Percentiles rank a stretch among this genome's conserved stretches.
phyloP scores from a whole-genome alignment of 129 eudicot genomes.

The carrot (Daucus carota) region DNA sequence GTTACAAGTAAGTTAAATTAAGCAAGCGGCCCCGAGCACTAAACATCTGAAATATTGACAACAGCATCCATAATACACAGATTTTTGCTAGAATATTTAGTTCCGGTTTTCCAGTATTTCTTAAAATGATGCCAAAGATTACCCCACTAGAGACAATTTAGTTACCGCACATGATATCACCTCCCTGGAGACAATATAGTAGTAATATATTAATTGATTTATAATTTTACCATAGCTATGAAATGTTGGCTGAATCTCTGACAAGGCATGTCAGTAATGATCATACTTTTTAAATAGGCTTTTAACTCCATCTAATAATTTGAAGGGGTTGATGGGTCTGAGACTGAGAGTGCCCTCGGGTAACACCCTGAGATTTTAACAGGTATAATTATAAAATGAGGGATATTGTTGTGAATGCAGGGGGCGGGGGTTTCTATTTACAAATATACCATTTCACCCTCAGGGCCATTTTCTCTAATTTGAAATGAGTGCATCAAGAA shows the following conservation, averaged over 20 bases:
- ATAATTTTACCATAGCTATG: background rate
- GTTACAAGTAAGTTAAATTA: no score
- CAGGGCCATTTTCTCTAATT: no score
- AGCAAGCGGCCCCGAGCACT: background rate
- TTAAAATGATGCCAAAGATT: background rate
- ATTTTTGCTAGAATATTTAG: background rate
- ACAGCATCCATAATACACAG: background rate
- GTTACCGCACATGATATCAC: background rate
- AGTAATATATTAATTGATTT: background rate
- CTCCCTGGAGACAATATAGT: background rate
- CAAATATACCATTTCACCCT: no score
- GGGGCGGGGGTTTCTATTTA: no score
- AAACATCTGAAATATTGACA: background rate
- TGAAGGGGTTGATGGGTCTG: no score
- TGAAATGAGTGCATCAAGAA: no score
- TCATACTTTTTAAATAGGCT: background rate
- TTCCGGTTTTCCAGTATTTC: background rate
- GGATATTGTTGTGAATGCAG: no score
- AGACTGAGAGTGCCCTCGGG: no score
- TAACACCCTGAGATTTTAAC: no score
- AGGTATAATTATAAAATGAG: no score
- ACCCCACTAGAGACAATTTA: background rate
- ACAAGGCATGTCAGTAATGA: background rate
- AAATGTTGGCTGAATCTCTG: background rate
- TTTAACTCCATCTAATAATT: background rate